Evolutionary conservation across 441 rosid genomes (phyloP).

Genomic region (Brassica balearica): DNA sequence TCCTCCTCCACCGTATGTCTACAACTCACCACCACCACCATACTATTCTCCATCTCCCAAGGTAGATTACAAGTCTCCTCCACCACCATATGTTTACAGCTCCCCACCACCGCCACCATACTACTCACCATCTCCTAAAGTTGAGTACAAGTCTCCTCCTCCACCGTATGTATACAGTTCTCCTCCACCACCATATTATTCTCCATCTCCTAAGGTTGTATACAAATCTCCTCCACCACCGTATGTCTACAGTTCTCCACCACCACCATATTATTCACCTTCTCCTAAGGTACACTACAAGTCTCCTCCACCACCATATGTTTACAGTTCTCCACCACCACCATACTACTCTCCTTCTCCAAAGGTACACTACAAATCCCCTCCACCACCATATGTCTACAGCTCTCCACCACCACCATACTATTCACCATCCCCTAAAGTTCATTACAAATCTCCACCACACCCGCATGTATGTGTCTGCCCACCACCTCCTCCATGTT

Average conservation of each 20-base stretch:
- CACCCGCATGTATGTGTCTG: not conserved
- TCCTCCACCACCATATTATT: not conserved
- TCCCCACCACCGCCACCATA: not conserved
- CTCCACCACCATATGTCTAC: conserved; percentile 7
- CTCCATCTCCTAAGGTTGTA: conserved; percentile 4
- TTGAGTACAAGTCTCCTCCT: not conserved
- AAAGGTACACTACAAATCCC: not conserved
- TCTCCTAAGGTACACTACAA: conserved; percentile 3
- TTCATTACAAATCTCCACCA: conserved; percentile 7
- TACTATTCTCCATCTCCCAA: conserved; percentile 3
- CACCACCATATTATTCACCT: conserved; percentile 1
- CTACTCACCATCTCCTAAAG: not conserved
- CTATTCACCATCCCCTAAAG: not conserved
- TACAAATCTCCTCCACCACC: conserved; percentile 7
- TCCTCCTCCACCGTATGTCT: not conserved
- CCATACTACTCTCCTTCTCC: not conserved
- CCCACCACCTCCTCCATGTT: conserved; percentile 3
- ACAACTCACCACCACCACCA: not conserved
- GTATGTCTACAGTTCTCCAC: not conserved
- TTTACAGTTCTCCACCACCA: conserved; percentile 8
- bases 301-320: conserved; percentile 6
- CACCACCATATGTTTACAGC: not conserved
- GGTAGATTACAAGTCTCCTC: not conserved
- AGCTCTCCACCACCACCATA: conserved; percentile 5
- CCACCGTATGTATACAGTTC: not conserved